Percentiles rank a stretch among this genome's conserved stretches.
Evolutionary conservation across 1,284 basidiomycete species (phyloP).

Genomic region (Boletus hoseneyae): DNA sequence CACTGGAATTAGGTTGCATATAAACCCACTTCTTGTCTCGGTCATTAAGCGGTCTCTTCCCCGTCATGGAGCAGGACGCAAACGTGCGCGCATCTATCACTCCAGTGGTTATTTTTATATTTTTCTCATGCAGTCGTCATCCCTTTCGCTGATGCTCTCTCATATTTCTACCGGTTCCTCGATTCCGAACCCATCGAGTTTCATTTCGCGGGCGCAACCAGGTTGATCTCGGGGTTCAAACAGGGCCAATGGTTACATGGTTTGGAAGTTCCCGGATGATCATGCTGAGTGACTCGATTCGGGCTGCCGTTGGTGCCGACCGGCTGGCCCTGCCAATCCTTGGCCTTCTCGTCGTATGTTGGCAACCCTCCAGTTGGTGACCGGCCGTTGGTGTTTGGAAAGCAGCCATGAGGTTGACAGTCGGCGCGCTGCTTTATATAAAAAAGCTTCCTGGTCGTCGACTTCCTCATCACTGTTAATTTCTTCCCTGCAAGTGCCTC

Average conservation of each 20-base stretch:
- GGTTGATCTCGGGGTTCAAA: background rate
- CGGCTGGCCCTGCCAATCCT: background rate
- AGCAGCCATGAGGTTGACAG: background rate
- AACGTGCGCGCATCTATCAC: background rate
- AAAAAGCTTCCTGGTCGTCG: background rate
- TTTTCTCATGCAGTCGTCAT: constrained; percentile 8
- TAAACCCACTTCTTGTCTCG: constrained; percentile 1
- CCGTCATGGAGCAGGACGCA: background rate
- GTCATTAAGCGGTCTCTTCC: too few species aligned
- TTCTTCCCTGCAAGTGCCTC: too few species aligned
- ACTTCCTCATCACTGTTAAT: too few species aligned
- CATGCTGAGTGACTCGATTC: background rate
- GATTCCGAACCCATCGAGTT: background rate
- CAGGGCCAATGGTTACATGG: too few species aligned
- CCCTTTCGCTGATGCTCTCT: background rate
- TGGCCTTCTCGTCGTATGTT: background rate
- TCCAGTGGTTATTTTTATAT: background rate
- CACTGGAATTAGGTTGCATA: constrained; percentile 6
- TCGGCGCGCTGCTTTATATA: background rate
- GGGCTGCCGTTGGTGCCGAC: background rate
- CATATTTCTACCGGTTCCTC: background rate
- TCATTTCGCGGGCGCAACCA: background rate
- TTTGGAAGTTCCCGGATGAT: too few species aligned
- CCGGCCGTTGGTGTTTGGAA: too few species aligned
- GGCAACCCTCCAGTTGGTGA: background rate